A percentile compares a stretch with the other conserved stretches of the same genome.
Evolutionary conservation across 768 basidiomycete species (phyloP).

Genomic region (Russula brevipes): DNA sequence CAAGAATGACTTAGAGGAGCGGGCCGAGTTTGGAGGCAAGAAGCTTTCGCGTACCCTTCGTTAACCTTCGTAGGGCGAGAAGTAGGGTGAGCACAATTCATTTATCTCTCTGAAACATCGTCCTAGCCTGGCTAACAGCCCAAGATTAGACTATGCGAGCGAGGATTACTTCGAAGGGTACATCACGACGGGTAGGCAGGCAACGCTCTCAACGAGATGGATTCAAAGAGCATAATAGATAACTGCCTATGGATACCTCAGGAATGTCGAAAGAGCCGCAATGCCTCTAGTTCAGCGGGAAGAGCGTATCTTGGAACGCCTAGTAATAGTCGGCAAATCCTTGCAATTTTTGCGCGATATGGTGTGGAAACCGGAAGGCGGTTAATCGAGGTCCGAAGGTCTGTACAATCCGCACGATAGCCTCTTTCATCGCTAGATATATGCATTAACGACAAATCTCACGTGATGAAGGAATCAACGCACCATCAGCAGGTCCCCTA

Average conservation of each 20-base stretch:
- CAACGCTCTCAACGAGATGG: neutral
- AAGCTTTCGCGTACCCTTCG: too few species aligned
- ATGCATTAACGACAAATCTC: neutral
- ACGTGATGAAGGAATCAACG: constrained; percentile 28
- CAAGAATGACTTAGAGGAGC: too few species aligned
- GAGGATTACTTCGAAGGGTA: too few species aligned
- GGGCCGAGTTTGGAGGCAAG: too few species aligned
- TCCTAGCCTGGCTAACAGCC: too few species aligned
- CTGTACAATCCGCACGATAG: constrained; percentile 57
- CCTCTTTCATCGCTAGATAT: constrained; percentile 56
- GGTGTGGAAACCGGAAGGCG: constrained; percentile 76
- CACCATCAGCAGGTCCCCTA: constrained; percentile 54
- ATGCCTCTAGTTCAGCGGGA: neutral
- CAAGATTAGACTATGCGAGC: too few species aligned
- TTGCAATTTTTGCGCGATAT: constrained; percentile 61
- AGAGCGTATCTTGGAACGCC: neutral
- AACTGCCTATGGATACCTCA: neutral
- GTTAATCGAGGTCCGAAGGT: constrained; percentile 71
- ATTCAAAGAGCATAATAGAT: neutral
- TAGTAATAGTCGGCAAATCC: constrained; percentile 62
- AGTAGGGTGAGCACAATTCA: too few species aligned
- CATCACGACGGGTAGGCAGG: too few species aligned
- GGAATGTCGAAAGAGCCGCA: too few species aligned
- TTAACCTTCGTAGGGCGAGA: too few species aligned
- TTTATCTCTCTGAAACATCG: too few species aligned